Evolutionary conservation across 768 basidiomycete species (phyloP).

Genomic region (Pulveroboletus frians): DNA sequence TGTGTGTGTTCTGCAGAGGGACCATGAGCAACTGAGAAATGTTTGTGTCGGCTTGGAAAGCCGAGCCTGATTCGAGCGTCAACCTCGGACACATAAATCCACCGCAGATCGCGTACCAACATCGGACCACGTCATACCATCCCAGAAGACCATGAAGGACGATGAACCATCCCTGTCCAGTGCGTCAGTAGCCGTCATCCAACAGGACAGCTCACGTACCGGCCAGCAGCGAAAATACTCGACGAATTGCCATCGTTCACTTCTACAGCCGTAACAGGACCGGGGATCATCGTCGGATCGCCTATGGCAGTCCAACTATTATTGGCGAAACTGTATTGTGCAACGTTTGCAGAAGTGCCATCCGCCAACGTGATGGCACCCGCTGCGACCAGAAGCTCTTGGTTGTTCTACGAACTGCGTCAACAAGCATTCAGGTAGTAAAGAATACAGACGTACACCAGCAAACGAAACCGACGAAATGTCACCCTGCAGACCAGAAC

Average conservation of each 20-base stretch:
- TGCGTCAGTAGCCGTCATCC: not conserved
- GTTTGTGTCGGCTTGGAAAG: conserved; percentile 51
- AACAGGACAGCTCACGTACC: conserved; percentile 41
- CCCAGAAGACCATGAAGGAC: conserved; percentile 80
- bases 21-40: conserved; percentile 88
- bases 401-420: conserved; percentile 44
- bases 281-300: conserved; percentile 58
- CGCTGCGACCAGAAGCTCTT: conserved; percentile 69
- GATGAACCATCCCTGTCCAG: conserved; percentile 43
- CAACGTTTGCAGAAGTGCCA: conserved; percentile 65
- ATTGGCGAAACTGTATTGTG: conserved; percentile 66
- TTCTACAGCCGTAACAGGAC: conserved; percentile 84
- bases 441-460: conserved; percentile 49
- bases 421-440: conserved; percentile 1
- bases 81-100: not conserved
- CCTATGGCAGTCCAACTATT: conserved; percentile 72
- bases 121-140: conserved; percentile 70
- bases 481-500: conserved; percentile 76
- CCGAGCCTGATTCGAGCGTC: conserved; percentile 40
- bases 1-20: conserved; percentile 75
- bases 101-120: conserved; percentile 42
- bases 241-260: conserved; percentile 75
- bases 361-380: conserved; percentile 71
- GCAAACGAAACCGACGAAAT: conserved; percentile 74
- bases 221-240: conserved; percentile 89